Base-by-base conservation (phyloP, 1,139 yeast species). In the Suhomyces anneliseae region DNA sequence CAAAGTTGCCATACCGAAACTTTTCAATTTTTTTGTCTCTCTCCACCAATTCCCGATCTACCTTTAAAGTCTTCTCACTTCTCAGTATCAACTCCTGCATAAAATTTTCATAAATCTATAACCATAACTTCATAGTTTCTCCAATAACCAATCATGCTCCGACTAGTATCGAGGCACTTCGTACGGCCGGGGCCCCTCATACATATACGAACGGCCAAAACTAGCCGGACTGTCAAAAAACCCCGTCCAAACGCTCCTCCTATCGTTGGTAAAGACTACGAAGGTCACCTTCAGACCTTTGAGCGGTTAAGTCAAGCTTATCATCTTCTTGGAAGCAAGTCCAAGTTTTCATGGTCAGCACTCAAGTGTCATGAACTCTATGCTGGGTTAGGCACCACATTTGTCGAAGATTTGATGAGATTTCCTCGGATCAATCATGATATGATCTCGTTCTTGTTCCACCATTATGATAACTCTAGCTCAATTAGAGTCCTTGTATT, bases 401-500 rank as follows among this genome's bases (percentile, higher is more conserved):
- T 66, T 10, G 43, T 63, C 6, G 57, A 55, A 26, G 70, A 66
- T 40, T 46, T 64, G 34, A 48, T 64, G 50, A 46, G 43, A 14
- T 57, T 47, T 38, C 62, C 65, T 8, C 41, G 52, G 33, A 50
- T 57, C 43, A 59, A 62, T 42, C 43, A 48, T 32, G 58, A 58
- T 19, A 48, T 61, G 52, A 44, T 62, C 40, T 39, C 51, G 29
- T 54, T 55, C 32, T 36, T 64, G 26, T 44, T 54, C 36, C 37
- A 40, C 11, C 51, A 53, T 24, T 62, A 54, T 42, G 39, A 47
- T 40, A 40, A 40, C 7, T 64, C 68, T 3, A 46, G 50, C 19
- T 60, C 68, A 2, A 52, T 65, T 6, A 49, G 65, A 39, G 52
- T 56, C 4, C 43, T 65, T 15, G 39, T 66, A 3, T 49, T 62